A percentile compares a stretch with the other conserved stretches of the same genome.
phyloP scores from a whole-genome alignment of 768 basidiomycete genomes.

The Russula sp. region DNA sequence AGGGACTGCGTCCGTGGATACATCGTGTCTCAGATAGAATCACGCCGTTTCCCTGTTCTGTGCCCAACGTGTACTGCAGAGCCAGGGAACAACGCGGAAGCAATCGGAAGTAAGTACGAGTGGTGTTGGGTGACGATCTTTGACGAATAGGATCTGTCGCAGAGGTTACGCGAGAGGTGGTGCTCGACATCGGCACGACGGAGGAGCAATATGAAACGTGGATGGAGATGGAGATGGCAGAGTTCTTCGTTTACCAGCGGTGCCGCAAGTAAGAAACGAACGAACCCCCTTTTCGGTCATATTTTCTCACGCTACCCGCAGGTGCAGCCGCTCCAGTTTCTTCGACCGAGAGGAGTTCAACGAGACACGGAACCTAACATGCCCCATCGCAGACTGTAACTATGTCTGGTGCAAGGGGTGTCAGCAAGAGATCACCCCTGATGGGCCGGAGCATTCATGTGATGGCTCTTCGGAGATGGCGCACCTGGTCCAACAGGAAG shows the following conservation, averaged over 20 bases:
- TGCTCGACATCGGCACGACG: slow-evolving; percentile 42
- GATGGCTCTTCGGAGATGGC: slow-evolving; percentile 32
- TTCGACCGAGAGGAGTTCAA: slow-evolving; percentile 29
- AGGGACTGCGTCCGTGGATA: slow-evolving; percentile 44
- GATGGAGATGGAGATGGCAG: slow-evolving; percentile 44
- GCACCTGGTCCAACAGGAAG: slow-evolving; percentile 28
- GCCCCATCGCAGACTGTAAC: slow-evolving; percentile 28
- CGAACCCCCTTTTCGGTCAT: no score
- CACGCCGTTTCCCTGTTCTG: slow-evolving; percentile 51
- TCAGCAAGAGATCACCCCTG: slow-evolving; percentile 25
- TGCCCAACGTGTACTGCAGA: slow-evolving; percentile 52
- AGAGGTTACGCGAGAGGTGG: slow-evolving; percentile 25
- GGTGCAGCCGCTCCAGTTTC: slow-evolving; percentile 23
- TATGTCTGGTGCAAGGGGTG: slow-evolving; percentile 34
- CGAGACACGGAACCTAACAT: slow-evolving; percentile 25
- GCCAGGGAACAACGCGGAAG: slow-evolving; percentile 11
- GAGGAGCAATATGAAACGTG: slow-evolving; percentile 37
- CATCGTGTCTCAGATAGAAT: slow-evolving; percentile 43
- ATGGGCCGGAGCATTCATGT: slow-evolving; percentile 29
- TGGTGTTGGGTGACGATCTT: background rate
- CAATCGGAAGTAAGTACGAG: slow-evolving; percentile 32
- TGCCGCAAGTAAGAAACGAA: slow-evolving; percentile 43
- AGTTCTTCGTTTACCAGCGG: slow-evolving; percentile 40
- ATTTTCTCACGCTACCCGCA: background rate
- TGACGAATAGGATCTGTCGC: background rate